A percentile compares a stretch with the other conserved stretches of the same genome.
phyloP scores from a whole-genome alignment of 2,329 filamentous ascomycete species.

The Aspergillus ochraceus region DNA sequence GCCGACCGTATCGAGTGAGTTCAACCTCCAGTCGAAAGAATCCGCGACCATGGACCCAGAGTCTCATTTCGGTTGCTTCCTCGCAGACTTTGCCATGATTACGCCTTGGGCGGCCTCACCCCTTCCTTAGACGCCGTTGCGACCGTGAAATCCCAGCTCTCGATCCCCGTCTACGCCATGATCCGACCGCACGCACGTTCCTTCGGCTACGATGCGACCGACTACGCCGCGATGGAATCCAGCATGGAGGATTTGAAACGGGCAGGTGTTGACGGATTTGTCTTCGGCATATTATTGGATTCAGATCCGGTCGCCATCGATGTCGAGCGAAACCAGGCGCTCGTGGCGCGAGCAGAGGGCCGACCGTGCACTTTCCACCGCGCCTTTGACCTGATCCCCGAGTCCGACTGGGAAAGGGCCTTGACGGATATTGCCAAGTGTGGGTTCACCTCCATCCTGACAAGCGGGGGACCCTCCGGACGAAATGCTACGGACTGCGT shows the following conservation, averaged over 20 bases:
- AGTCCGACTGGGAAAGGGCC: slow-evolving; percentile 18
- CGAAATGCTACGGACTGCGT: slow-evolving; percentile 37
- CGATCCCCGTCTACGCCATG: slow-evolving; percentile 54
- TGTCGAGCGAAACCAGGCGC: slow-evolving; percentile 36
- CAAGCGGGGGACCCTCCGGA: slow-evolving; percentile 45
- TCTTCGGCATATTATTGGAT: slow-evolving; percentile 50
- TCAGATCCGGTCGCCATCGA: slow-evolving; percentile 35
- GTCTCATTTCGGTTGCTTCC: slow-evolving; percentile 31
- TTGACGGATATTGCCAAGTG: slow-evolving; percentile 41
- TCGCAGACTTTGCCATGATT: slow-evolving; percentile 23
- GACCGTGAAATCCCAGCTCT: slow-evolving; percentile 25
- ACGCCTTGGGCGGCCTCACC: slow-evolving; percentile 18
- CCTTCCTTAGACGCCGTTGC: slow-evolving; percentile 18
- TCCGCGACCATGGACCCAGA: slow-evolving; percentile 34
- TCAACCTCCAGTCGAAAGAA: slow-evolving; percentile 10
- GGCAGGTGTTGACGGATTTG: slow-evolving; percentile 48
- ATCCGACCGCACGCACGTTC: slow-evolving; percentile 51
- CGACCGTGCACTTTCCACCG: slow-evolving; percentile 56
- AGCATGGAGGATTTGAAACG: slow-evolving; percentile 39
- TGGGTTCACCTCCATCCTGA: slow-evolving; percentile 51
- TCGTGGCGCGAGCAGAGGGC: slow-evolving; percentile 44
- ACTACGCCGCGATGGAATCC: slow-evolving; percentile 47
- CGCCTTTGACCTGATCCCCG: slow-evolving; percentile 50
- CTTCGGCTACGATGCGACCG: slow-evolving; percentile 46
- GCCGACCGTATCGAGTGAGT: slow-evolving; percentile 54